Conservation (phyloP, 345 rosid species). For the Jatropha curcas region DNA sequence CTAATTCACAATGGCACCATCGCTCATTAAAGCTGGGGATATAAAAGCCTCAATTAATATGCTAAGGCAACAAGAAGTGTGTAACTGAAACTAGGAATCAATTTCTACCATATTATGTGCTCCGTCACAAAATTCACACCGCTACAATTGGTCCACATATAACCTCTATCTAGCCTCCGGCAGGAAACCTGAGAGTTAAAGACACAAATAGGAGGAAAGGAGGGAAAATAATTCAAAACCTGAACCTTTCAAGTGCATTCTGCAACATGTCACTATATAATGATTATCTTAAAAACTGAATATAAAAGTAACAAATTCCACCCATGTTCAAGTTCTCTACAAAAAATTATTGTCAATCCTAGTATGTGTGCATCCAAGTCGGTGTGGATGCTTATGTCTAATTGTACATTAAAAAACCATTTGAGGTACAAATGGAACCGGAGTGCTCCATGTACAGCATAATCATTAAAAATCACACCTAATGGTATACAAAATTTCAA, state of each 20-base stretch:
- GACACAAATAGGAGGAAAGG: not conserved
- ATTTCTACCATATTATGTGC: slow-evolving; percentile 23
- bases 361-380: not conserved
- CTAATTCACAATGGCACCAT: slow-evolving; percentile 35
- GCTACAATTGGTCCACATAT: slow-evolving; percentile 33
- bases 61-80: slow-evolving; percentile 18
- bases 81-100: slow-evolving; percentile 12
- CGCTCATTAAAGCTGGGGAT: not conserved
- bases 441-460: not conserved
- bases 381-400: not conserved
- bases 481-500: slow-evolving; percentile 14
- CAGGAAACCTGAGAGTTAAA: slow-evolving; percentile 24
- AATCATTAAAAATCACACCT: not conserved
- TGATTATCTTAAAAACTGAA: not conserved
- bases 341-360: slow-evolving; percentile 1
- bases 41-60: slow-evolving; percentile 31
- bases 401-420: slow-evolving; percentile 3
- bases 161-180: slow-evolving; percentile 35
- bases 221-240: not conserved
- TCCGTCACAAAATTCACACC: slow-evolving; percentile 39
- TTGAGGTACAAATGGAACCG: not conserved
- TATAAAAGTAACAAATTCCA: not conserved
- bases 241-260: not conserved
- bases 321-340: not conserved
- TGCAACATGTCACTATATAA: not conserved